Conservation (phyloP, 1,139 yeast species). For the Sugiyamaella neomexicana region DNA sequence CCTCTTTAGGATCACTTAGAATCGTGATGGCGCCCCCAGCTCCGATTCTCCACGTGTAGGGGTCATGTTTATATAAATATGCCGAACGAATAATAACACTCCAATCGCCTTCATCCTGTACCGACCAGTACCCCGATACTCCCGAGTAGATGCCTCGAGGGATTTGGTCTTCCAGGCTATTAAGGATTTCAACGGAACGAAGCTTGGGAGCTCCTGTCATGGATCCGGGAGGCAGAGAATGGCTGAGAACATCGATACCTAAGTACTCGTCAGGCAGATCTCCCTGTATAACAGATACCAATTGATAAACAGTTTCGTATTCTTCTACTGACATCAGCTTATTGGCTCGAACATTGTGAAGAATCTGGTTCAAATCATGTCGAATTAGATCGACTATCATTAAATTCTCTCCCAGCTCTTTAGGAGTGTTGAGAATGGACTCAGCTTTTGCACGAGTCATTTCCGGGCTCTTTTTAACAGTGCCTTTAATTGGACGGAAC, state of each 20-base stretch:
- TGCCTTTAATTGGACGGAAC: slow-evolving; percentile 93
- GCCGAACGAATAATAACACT: slow-evolving; percentile 89
- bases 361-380: slow-evolving; percentile 77
- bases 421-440: slow-evolving; percentile 71
- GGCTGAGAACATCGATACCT: slow-evolving; percentile 77
- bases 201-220: slow-evolving; percentile 99
- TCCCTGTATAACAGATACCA: slow-evolving; percentile 88
- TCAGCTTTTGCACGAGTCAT: slow-evolving; percentile 57
- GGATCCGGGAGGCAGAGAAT: slow-evolving; percentile 93
- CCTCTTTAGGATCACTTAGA: slow-evolving; percentile 73
- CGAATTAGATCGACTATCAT: slow-evolving; percentile 97
- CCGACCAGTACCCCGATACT: slow-evolving; percentile 92
- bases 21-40: slow-evolving; percentile 99
- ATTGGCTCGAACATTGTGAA: slow-evolving; percentile 67
- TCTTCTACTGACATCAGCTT: slow-evolving; percentile 91
- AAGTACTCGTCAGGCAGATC: slow-evolving; percentile 47
- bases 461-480: slow-evolving; percentile 64
- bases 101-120: slow-evolving; percentile 91
- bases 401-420: slow-evolving; percentile 91
- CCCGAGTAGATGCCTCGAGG: slow-evolving; percentile 92
- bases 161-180: slow-evolving; percentile 49
- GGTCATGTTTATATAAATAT: slow-evolving; percentile 61
- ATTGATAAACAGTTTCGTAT: slow-evolving; percentile 83
- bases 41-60: slow-evolving; percentile 74
- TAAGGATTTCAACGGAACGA: slow-evolving; percentile 81